Evolutionary conservation across 192 early-diverging fungal species (phyloP).

Genomic region (Podila clonocystis): DNA sequence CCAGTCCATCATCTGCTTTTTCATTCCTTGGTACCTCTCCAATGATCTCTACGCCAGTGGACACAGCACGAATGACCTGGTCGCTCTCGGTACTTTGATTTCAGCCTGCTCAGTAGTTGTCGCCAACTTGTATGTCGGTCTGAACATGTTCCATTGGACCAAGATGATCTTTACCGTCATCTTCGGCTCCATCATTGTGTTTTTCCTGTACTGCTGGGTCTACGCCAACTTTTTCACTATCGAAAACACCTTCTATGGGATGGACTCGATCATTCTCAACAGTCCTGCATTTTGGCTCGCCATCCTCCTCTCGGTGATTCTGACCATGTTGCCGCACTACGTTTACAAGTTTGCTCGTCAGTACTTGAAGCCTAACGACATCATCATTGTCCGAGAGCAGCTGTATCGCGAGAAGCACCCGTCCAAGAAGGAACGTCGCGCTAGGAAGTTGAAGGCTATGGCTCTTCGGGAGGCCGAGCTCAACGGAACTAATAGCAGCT

Average conservation of each 20-base stretch:
- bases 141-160: conserved; percentile 81
- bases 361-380: conserved; percentile 81
- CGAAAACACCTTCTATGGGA: conserved; percentile 61
- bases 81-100: conserved; percentile 76
- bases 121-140: conserved; percentile 81
- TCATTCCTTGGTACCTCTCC: conserved; percentile 67
- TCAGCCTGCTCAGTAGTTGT: conserved; percentile 77
- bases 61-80: conserved; percentile 64
- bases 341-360: conserved; percentile 73
- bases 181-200: conserved; percentile 49
- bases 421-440: conserved; percentile 48
- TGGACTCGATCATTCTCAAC: conserved; percentile 67
- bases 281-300: conserved; percentile 77
- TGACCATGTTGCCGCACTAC: conserved; percentile 82
- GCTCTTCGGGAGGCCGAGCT: conserved; percentile 20
- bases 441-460: conserved; percentile 38
- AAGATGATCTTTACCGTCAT: conserved; percentile 71
- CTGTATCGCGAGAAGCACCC: conserved; percentile 54
- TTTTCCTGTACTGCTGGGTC: conserved; percentile 53
- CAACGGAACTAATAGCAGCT: conserved; percentile 27
- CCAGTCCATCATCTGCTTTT: conserved; percentile 77
- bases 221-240: conserved; percentile 49
- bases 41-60: conserved; percentile 58
- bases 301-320: conserved; percentile 62
- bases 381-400: conserved; percentile 87